Evolutionary conservation across 345 rosid species (phyloP).

Genomic region (Arabidopsis arenosa): DNA sequence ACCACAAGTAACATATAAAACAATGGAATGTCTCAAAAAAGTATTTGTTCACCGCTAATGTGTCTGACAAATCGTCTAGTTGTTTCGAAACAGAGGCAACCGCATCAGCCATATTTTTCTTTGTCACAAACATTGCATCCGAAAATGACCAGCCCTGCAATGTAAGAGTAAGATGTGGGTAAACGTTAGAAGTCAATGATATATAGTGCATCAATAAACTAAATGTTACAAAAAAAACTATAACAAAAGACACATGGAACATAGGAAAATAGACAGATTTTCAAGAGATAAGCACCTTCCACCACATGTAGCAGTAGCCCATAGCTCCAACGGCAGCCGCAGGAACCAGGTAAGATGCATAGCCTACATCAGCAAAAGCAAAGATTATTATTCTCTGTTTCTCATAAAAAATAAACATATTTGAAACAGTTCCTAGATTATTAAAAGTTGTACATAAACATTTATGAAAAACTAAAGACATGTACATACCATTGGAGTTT

Average conservation of each 20-base stretch:
- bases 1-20: slow-evolving; percentile 6
- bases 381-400: slow-evolving; percentile 11
- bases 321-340: slow-evolving; percentile 95
- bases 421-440: background rate
- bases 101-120: slow-evolving; percentile 86
- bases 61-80: slow-evolving; percentile 74
- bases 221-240: slow-evolving; percentile 20
- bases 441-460: slow-evolving; percentile 7
- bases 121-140: slow-evolving; percentile 90
- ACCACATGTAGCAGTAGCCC: slow-evolving; percentile 97
- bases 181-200: slow-evolving; percentile 18
- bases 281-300: slow-evolving; percentile 62
- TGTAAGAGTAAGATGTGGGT: slow-evolving; percentile 1
- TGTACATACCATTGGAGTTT: slow-evolving; percentile 54
- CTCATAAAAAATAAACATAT: background rate
- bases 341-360: slow-evolving; percentile 80
- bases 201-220: background rate
- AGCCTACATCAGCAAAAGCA: slow-evolving; percentile 53
- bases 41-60: slow-evolving; percentile 60
- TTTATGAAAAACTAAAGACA: background rate
- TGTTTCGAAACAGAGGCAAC: slow-evolving; percentile 79
- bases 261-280: slow-evolving; percentile 9
- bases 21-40: background rate
- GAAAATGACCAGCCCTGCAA: slow-evolving; percentile 89
- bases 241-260: slow-evolving; percentile 9